Percentiles rank a stretch among this genome's conserved stretches.
Evolutionary conservation across 257 asterid species (phyloP).

Genomic region (Euphrasia confusa): DNA sequence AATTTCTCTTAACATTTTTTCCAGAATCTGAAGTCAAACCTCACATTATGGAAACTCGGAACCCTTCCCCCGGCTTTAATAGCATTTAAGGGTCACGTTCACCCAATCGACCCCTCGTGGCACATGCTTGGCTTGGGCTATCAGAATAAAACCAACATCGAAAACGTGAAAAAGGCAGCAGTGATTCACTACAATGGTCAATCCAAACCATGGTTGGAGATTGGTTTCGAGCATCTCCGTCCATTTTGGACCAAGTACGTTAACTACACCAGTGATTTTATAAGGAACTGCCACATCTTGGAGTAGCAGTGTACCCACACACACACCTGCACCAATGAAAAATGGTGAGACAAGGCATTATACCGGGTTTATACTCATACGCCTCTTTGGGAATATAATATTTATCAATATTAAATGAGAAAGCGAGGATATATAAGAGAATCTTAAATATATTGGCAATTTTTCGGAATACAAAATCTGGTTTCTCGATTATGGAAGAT

Average conservation of each 20-base stretch:
- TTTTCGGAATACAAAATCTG: slow-evolving; percentile 25
- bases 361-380: slow-evolving; percentile 18
- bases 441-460: slow-evolving; percentile 30
- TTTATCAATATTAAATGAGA: slow-evolving; percentile 29
- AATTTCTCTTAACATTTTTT: slow-evolving; percentile 14
- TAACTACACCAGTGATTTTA: slow-evolving; percentile 82
- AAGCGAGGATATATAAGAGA: slow-evolving; percentile 29
- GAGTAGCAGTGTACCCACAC: slow-evolving; percentile 43
- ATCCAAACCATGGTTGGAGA: slow-evolving; percentile 95
- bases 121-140: slow-evolving; percentile 99
- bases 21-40: slow-evolving; percentile 94
- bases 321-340: slow-evolving; percentile 23
- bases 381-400: slow-evolving; percentile 33
- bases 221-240: slow-evolving; percentile 96
- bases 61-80: slow-evolving; percentile 98
- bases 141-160: slow-evolving; percentile 73
- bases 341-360: slow-evolving; percentile 23
- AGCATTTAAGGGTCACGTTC: slow-evolving; percentile 86
- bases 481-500: slow-evolving; percentile 35
- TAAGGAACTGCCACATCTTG: slow-evolving; percentile 88
- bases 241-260: slow-evolving; percentile 97
- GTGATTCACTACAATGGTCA: slow-evolving; percentile 98
- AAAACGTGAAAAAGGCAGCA: slow-evolving; percentile 75
- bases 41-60: slow-evolving; percentile 96
- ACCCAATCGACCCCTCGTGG: slow-evolving; percentile 90